Conservation (phyloP, 352 stramenopile genomes). For the Globisporangium mamillatum region DNA sequence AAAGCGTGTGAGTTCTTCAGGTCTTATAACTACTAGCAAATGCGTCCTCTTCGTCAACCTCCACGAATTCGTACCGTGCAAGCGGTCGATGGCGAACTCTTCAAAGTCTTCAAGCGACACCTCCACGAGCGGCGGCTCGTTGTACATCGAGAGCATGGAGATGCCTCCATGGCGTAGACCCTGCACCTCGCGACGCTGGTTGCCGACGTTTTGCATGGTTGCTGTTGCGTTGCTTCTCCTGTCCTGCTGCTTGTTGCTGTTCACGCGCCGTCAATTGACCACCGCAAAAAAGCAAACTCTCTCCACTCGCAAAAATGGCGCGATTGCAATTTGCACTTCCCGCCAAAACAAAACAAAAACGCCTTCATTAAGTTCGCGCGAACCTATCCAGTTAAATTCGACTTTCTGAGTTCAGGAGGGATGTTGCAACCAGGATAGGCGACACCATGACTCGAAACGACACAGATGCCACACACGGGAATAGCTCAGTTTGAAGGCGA, state of each 20-base stretch:
- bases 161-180: conserved; percentile 35
- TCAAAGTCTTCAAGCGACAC: conserved; percentile 98
- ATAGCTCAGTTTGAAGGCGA: conserved; percentile 13
- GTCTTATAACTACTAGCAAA: no score
- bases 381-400: background rate
- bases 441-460: conserved; percentile 11
- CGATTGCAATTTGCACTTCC: conserved; percentile 16
- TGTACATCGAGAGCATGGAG: conserved; percentile 92
- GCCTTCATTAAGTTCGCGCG: background rate
- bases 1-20: background rate
- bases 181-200: conserved; percentile 55
- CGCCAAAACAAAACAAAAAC: conserved; percentile 24
- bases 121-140: conserved; percentile 91
- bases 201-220: conserved; percentile 83
- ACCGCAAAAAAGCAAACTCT: background rate
- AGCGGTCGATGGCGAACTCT: conserved; percentile 94
- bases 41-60: background rate
- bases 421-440: background rate
- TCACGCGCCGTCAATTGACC: background rate
- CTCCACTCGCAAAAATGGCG: background rate
- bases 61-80: conserved; percentile 63
- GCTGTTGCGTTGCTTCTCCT: background rate
- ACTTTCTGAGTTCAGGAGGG: background rate
- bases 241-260: background rate
- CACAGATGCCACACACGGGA: conserved; percentile 1